A percentile compares a stretch with the other conserved stretches of the same genome.
phyloP scores from a whole-genome alignment of 2,329 filamentous ascomycete genomes.

The Talaromyces sp. region DNA sequence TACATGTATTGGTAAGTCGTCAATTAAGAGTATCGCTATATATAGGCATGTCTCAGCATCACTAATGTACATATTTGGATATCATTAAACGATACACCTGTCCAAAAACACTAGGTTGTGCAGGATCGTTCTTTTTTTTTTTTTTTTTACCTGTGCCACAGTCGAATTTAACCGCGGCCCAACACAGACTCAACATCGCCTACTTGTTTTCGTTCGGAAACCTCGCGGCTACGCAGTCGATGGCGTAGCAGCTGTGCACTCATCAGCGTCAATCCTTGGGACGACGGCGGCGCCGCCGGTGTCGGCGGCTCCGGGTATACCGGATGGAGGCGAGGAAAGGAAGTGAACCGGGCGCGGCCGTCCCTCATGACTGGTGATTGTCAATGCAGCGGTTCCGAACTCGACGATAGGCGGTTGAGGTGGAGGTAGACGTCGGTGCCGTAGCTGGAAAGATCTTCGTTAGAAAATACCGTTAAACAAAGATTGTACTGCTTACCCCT shows the following conservation, averaged over 20 bases:
- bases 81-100: not conserved
- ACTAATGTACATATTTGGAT: not conserved
- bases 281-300: conserved; percentile 19
- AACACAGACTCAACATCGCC: conserved; percentile 64
- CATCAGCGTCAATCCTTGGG: conserved; percentile 49
- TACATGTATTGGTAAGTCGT: not conserved
- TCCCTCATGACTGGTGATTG: conserved; percentile 81
- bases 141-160: not conserved
- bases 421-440: conserved; percentile 98
- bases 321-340: conserved; percentile 35
- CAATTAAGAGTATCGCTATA: not conserved
- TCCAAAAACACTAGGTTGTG: too few relatives aligned
- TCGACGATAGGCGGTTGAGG: conserved; percentile 89
- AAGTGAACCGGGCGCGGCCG: conserved; percentile 46
- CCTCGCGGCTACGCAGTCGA: conserved; percentile 65
- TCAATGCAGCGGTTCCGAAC: conserved; percentile 95
- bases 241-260: conserved; percentile 58
- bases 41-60: not conserved
- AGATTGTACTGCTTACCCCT: conserved; percentile 60
- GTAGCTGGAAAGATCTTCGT: conserved; percentile 61
- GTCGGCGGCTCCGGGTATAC: conserved; percentile 29
- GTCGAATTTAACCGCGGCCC: not conserved
- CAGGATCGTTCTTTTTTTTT: not conserved
- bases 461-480: not conserved
- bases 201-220: conserved; percentile 83